A percentile compares a stretch with the other conserved stretches of the same genome.
These are phyloP conservation scores for Phytophthora europaea DNA, from an alignment of 352 stramenopile species.

Conservation along the genomic window DNA sequence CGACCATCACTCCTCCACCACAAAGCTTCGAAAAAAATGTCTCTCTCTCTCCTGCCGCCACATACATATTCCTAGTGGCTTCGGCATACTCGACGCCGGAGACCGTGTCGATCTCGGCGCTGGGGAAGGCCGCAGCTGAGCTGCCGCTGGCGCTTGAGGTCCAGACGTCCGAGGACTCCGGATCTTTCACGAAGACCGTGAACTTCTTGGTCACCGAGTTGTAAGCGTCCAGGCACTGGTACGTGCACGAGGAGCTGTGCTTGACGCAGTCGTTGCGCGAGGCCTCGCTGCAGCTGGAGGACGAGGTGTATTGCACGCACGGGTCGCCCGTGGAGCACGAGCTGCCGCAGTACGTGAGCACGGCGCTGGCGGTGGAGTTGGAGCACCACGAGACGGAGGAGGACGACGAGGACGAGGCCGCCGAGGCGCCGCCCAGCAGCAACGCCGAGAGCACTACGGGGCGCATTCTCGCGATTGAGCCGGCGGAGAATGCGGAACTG, in stretches of 20 bases:
- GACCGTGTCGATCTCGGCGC: slow-evolving; percentile 63
- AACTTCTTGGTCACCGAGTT: slow-evolving; percentile 55
- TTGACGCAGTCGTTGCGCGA: slow-evolving; percentile 61
- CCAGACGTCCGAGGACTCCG: slow-evolving; percentile 53
- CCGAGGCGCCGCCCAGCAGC: slow-evolving; percentile 19
- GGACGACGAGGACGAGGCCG: slow-evolving; percentile 33
- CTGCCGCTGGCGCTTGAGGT: slow-evolving; percentile 33
- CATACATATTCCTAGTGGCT: slow-evolving; percentile 60
- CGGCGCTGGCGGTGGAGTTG: slow-evolving; percentile 46
- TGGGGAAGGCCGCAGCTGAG: slow-evolving; percentile 47
- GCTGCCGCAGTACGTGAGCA: slow-evolving; percentile 63
- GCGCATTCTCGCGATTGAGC: slow-evolving; percentile 21
- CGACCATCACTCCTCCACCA: not conserved
- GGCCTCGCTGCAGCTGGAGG: slow-evolving; percentile 55
- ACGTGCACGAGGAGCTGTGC: slow-evolving; percentile 62
- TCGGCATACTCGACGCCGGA: slow-evolving; percentile 48
- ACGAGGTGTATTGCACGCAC: slow-evolving; percentile 69
- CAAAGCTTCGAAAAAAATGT: not conserved
- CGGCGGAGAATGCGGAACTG: slow-evolving; percentile 22
- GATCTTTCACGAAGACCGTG: slow-evolving; percentile 81
- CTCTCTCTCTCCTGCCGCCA: slow-evolving; percentile 12
- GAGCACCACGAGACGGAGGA: slow-evolving; percentile 55
- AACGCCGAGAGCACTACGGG: slow-evolving; percentile 1
- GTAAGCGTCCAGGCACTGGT: slow-evolving; percentile 76
- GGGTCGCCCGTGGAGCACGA: slow-evolving; percentile 48